Evolutionary conservation across 225 moss, liverwort and hornwort genomes (phyloP).

Genomic region (Marchantia polymorpha): DNA sequence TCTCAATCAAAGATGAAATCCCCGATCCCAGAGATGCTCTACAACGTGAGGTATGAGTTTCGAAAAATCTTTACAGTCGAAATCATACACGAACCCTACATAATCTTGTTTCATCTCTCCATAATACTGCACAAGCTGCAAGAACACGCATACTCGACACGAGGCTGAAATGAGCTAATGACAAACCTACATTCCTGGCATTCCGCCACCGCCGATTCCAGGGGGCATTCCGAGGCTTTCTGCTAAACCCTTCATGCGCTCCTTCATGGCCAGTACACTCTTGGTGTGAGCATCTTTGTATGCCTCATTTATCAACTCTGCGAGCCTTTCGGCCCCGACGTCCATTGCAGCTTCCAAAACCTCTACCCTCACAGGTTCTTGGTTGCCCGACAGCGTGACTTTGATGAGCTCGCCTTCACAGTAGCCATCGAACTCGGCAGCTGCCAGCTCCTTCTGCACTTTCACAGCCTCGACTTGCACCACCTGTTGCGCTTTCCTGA

Average conservation of each 20-base stretch:
- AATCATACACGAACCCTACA: constrained; percentile 3
- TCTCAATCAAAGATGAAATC: background rate
- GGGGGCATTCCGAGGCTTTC: constrained; percentile 99
- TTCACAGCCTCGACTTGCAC: constrained; percentile 98
- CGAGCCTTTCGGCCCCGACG: constrained; percentile 68
- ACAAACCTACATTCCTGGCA: constrained; percentile 1
- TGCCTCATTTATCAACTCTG: constrained; percentile 80
- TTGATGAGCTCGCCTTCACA: constrained; percentile 88
- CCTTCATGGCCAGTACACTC: constrained; percentile 99
- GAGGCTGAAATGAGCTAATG: constrained; percentile 10
- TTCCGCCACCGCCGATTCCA: constrained; percentile 41
- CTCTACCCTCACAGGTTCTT: constrained; percentile 92
- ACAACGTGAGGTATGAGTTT: constrained; percentile 12
- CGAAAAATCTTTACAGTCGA: constrained; percentile 25
- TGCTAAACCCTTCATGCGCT: constrained; percentile 89
- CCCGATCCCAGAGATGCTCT: constrained; percentile 9
- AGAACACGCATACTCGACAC: constrained; percentile 15
- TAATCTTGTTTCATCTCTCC: constrained; percentile 3
- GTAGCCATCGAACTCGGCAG: constrained; percentile 95
- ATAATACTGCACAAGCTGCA: constrained; percentile 7
- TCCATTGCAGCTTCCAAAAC: constrained; percentile 87
- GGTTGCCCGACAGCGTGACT: constrained; percentile 94
- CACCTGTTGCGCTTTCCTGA: constrained; percentile 97
- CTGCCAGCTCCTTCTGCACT: constrained; percentile 96
- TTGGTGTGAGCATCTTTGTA: constrained; percentile 98